phyloP scores from a whole-genome alignment of 179 eudicot genomes.

The Gypsophila paniculata region DNA sequence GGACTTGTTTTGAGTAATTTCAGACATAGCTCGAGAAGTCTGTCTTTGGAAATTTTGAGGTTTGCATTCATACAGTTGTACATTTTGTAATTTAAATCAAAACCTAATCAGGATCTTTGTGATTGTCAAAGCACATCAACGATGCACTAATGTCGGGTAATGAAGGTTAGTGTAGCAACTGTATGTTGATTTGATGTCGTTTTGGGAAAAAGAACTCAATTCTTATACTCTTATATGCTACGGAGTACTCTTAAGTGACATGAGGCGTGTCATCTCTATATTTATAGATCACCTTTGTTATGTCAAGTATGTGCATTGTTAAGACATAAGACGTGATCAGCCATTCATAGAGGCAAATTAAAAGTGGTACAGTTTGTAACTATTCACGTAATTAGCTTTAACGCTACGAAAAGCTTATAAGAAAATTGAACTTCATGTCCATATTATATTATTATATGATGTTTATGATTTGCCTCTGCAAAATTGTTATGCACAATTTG shows the following conservation, averaged over 20 bases:
- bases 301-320: not conserved
- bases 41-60: no score
- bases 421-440: not conserved
- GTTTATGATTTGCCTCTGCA: not conserved
- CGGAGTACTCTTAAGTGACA: not conserved
- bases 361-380: not conserved
- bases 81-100: not conserved
- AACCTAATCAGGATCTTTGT: no score
- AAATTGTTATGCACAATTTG: not conserved
- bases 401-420: not conserved
- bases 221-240: not conserved
- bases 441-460: not conserved
- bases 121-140: not conserved
- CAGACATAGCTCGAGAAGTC: no score
- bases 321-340: not conserved
- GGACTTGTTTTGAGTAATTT: no score
- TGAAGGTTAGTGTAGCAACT: not conserved
- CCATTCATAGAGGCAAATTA: not conserved
- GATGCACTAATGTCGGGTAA: not conserved
- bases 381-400: not conserved
- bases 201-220: not conserved
- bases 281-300: not conserved
- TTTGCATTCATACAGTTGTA: no score
- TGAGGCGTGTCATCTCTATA: not conserved
- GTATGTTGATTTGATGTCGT: not conserved